Percentiles rank a stretch among this genome's conserved stretches.
Evolutionary conservation across 352 stramenopile genomes (phyloP).

Genomic region (Blastocystis sp.): DNA sequence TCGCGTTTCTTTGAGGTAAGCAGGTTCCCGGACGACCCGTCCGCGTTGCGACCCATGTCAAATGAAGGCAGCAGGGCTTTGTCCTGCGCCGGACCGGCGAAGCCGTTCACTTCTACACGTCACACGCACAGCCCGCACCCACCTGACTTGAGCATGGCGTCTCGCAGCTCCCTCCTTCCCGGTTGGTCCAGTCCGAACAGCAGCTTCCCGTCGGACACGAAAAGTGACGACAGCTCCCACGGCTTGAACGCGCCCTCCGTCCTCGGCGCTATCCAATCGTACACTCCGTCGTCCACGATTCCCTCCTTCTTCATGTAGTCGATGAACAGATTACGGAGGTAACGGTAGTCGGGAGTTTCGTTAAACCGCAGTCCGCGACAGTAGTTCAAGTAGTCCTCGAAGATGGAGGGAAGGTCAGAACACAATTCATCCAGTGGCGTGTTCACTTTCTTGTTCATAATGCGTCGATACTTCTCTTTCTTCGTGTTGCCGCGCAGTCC

Average conservation of each 20-base stretch:
- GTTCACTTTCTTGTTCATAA: conserved; percentile 90
- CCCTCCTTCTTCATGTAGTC: neutral
- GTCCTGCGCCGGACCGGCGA: too few species aligned
- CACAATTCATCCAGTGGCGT: conserved; percentile 77
- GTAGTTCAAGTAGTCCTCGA: conserved; percentile 81
- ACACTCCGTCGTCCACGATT: conserved; percentile 28
- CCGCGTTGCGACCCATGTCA: too few species aligned
- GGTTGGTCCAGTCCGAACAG: neutral
- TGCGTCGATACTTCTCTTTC: conserved; percentile 92
- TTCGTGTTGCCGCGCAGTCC: conserved; percentile 91
- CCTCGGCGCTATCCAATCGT: conserved; percentile 36
- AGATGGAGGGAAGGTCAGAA: conserved; percentile 77
- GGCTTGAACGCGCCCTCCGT: too few species aligned
- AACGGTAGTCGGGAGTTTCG: conserved; percentile 84
- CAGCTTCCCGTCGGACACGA: neutral
- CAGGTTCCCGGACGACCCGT: too few species aligned
- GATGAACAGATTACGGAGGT: conserved; percentile 34
- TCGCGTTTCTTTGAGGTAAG: too few species aligned
- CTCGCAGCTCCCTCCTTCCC: neutral
- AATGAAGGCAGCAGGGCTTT: too few species aligned
- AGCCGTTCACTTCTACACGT: conserved; percentile 1
- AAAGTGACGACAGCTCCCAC: too few species aligned
- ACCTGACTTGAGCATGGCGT: conserved; percentile 35
- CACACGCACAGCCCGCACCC: neutral
- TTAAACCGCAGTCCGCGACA: conserved; percentile 89